These are phyloP conservation scores for Saxophila tyrrhenica DNA, from an alignment of 495 filamentous ascomycete genomes.

Conservation along the genomic window DNA sequence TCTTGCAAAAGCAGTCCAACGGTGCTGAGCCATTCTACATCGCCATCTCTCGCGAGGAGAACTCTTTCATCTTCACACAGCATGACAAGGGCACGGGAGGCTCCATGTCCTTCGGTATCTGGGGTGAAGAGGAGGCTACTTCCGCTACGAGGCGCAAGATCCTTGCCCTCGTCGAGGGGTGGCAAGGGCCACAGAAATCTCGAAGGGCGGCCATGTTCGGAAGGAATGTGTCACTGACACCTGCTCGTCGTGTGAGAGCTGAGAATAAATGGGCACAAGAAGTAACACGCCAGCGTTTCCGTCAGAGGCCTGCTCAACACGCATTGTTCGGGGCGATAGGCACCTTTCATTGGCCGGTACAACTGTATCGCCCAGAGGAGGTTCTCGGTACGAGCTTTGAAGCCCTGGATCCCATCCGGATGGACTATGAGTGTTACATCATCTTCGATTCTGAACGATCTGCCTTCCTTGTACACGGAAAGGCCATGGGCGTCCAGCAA, in stretches of 20 bases:
- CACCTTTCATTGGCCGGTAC: slow-evolving; percentile 17
- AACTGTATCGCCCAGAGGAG: slow-evolving; percentile 16
- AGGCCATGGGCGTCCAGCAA: slow-evolving; percentile 5
- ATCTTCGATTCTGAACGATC: slow-evolving; percentile 6
- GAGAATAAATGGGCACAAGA: slow-evolving; percentile 11
- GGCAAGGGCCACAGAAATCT: not conserved
- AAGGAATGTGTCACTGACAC: slow-evolving; percentile 15
- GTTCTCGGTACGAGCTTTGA: slow-evolving; percentile 16
- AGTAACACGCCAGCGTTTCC: slow-evolving; percentile 9
- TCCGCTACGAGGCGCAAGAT: slow-evolving; percentile 6
- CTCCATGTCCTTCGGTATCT: slow-evolving; percentile 7
- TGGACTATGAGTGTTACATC: slow-evolving; percentile 17
- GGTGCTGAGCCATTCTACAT: slow-evolving; percentile 1
- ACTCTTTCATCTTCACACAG: slow-evolving; percentile 9
- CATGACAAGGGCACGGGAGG: not conserved
- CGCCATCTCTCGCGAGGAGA: slow-evolving; percentile 4
- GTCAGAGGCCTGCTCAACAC: slow-evolving; percentile 11
- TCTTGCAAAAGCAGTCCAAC: no score
- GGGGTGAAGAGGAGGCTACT: slow-evolving; percentile 9
- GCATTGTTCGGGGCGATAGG: slow-evolving; percentile 7
- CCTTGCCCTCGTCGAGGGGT: not conserved
- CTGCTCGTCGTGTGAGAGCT: slow-evolving; percentile 2
- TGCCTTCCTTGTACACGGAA: slow-evolving; percentile 17
- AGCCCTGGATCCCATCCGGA: slow-evolving; percentile 23
- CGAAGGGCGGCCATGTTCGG: not conserved